phyloP scores from a whole-genome alignment of 805 yeast genomes.

The Zygotorulaspora sp. region DNA sequence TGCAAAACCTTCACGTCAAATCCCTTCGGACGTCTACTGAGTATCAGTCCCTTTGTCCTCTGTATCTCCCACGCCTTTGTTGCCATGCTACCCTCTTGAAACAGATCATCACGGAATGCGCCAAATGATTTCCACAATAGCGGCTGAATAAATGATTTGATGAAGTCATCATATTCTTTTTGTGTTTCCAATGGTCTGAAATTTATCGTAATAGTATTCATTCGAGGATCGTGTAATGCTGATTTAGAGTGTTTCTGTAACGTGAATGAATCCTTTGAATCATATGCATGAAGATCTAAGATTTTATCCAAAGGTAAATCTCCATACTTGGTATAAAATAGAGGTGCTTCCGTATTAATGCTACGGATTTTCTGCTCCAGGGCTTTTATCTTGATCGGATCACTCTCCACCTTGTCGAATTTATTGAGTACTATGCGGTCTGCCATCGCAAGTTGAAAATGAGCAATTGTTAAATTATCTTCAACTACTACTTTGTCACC shows the following conservation, averaged over 20 bases:
- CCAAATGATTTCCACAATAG: conserved; percentile 63
- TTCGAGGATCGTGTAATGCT: conserved; percentile 47
- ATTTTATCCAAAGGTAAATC: conserved; percentile 59
- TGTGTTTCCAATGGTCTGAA: conserved; percentile 39
- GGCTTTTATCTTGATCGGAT: conserved; percentile 22
- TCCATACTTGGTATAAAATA: conserved; percentile 68
- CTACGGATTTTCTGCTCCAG: conserved; percentile 36
- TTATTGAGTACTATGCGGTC: conserved; percentile 81
- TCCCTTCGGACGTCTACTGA: conserved; percentile 32
- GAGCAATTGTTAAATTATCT: conserved; percentile 67
- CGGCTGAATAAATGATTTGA: conserved; percentile 55
- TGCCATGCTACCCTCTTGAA: conserved; percentile 15
- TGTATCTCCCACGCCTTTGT: conserved; percentile 55
- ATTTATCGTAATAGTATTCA: conserved; percentile 49
- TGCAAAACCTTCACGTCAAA: conserved; percentile 60
- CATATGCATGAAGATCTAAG: conserved; percentile 78
- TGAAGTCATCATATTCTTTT: conserved; percentile 42
- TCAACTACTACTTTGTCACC: conserved; percentile 39
- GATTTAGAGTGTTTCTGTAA: conserved; percentile 8
- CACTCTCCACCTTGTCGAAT: conserved; percentile 48
- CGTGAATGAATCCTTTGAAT: conserved; percentile 29
- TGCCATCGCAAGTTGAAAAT: conserved; percentile 84
- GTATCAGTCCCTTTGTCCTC: conserved; percentile 72
- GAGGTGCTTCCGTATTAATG: conserved; percentile 68
- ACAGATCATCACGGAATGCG: conserved; percentile 41